Base-by-base conservation (phyloP, 2,329 filamentous ascomycete genomes). In the Sporothrix brunneoviolacea region DNA sequence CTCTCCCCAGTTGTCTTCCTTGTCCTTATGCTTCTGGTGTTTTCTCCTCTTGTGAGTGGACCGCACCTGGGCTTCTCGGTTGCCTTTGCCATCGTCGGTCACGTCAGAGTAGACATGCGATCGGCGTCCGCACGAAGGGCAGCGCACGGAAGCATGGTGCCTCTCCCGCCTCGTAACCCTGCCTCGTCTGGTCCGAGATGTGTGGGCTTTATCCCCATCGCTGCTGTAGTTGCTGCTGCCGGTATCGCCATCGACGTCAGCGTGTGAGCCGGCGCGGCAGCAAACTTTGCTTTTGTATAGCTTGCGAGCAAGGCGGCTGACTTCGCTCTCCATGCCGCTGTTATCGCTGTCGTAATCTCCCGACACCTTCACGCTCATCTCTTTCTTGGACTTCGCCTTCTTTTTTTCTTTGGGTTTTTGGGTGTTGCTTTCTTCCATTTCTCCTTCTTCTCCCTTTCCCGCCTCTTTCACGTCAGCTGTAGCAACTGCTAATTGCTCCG, bases 91-190 rank as follows among this genome's bases (percentile, higher is more conserved):
- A 22, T 53, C 51, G 6, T 49, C 51, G 5, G 45, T 40, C 4
- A 53, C 13, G 6, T 53, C 41, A 8, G 51, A 30, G 24, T 18
- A 41, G 13, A 49, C 46, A 4, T 53, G 35, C 4, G 51, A 28
- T 18, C 22, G 15, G 36, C 39, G 51, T n/a, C 46, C 51, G 27
- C 51, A 53, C 8, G 51, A 53, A 5, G 51, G 41, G 44, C 51
- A 53, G 22, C 46, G 51, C 30, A 45, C 15, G 7, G 45, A 19
- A 4, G 51, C 45, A 4, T 18, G 18, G 16, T 46, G 41, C 8
- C 51, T 32, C 42, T 53, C 46, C 9, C 36, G 51, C 8, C 46
- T 33, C 10, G 27, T 9, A 4, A 42, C 16, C 15, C 46, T 28
- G 7, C 46, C 45, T 7, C 40, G 36, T 5, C 40, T 7, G n/a